Percentiles rank a stretch among this genome's conserved stretches.
phyloP scores from a whole-genome alignment of 164 flowering plant species.

The Malania oleifera region DNA sequence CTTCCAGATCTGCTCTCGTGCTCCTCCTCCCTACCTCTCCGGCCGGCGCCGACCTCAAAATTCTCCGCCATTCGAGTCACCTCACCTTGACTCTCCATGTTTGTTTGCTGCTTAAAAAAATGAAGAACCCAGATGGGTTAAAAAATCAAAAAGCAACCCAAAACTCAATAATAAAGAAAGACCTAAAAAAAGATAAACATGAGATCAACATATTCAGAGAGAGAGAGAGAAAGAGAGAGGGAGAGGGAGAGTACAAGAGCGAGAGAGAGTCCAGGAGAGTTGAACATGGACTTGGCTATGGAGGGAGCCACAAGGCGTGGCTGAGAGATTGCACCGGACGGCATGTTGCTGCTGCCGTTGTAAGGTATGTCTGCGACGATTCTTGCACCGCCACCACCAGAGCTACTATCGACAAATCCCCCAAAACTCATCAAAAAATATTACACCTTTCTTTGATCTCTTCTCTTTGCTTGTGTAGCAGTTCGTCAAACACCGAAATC shows the following conservation, averaged over 20 bases:
- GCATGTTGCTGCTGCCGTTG: conserved; percentile 41
- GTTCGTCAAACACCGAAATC: too few relatives aligned
- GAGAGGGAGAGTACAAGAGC: conserved; percentile 52
- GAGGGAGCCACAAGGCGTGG: conserved; percentile 48
- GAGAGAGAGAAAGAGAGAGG: not conserved
- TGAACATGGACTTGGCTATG: conserved; percentile 70
- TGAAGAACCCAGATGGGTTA: conserved; percentile 8
- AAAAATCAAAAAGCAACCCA: not conserved
- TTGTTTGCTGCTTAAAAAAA: conserved; percentile 47
- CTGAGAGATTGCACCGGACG: conserved; percentile 56
- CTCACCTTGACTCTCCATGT: conserved; percentile 65
- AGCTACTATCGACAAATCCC: conserved; percentile 65
- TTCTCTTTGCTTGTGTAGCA: too few relatives aligned
- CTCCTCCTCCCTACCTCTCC: conserved; percentile 71
- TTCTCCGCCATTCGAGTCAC: conserved; percentile 43
- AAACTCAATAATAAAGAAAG: not conserved
- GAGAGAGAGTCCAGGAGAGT: conserved; percentile 90
- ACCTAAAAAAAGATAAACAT: conserved; percentile 1
- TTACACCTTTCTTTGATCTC: not conserved
- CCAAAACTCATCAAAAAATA: conserved; percentile 83
- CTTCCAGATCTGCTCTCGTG: conserved; percentile 97
- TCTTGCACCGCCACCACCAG: conserved; percentile 45
- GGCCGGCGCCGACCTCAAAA: conserved; percentile 25
- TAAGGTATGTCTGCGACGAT: conserved; percentile 52
- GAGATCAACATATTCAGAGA: not conserved